These are phyloP conservation scores for Nannochloropsis salina DNA, from an alignment of 108 stramenopile species.

Conservation along the genomic window DNA sequence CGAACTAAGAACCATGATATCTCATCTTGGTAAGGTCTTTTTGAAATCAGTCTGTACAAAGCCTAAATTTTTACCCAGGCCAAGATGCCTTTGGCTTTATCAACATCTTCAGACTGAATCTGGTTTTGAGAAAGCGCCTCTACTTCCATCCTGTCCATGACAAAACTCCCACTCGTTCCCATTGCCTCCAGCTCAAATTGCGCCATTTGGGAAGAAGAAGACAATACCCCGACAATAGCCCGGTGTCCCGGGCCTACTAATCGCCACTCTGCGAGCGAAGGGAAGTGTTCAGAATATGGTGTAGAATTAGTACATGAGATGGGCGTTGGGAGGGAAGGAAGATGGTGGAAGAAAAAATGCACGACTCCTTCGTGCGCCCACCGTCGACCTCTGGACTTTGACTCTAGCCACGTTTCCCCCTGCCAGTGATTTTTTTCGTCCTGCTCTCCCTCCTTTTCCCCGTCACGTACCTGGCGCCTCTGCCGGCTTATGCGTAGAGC, in stretches of 20 bases:
- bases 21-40: no score
- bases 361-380: not conserved
- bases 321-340: not conserved
- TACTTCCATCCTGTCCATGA: not conserved
- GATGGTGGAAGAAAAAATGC: not conserved
- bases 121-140: not conserved
- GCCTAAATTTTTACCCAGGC: not conserved
- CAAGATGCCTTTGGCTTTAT: not conserved
- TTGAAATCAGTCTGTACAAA: no score
- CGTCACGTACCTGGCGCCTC: not conserved
- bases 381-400: not conserved
- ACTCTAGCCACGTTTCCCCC: not conserved
- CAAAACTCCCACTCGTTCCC: not conserved
- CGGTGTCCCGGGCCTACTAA: not conserved
- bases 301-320: not conserved
- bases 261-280: not conserved
- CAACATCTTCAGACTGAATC: not conserved
- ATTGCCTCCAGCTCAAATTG: conserved; percentile 11
- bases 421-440: not conserved
- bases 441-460: not conserved
- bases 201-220: not conserved
- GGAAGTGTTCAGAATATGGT: not conserved
- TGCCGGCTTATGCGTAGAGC: not conserved
- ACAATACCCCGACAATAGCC: not conserved
- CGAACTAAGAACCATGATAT: no score